Percentiles rank a stretch among this genome's conserved stretches.
These are phyloP conservation scores for Ophiognomonia clavigignenti-juglandacearum DNA, from an alignment of 2,329 filamentous ascomycete species.

Conservation along the genomic window DNA sequence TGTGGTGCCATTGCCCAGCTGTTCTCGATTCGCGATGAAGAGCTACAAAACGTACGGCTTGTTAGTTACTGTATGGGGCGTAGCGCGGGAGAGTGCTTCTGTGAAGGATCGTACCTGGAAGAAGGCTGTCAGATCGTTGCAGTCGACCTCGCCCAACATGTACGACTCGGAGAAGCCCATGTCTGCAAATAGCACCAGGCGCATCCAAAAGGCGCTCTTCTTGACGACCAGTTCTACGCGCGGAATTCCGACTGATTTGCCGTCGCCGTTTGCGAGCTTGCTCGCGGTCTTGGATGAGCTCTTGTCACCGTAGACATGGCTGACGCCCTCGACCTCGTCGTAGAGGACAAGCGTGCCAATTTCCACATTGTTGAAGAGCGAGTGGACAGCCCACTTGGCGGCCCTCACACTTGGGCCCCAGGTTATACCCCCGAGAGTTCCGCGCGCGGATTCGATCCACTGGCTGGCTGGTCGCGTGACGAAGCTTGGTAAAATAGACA, in stretches of 20 bases:
- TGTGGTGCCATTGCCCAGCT: conserved; percentile 60
- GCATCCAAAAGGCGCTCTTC: conserved; percentile 66
- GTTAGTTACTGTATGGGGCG: background rate
- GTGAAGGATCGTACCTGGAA: conserved; percentile 49
- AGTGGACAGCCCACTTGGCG: conserved; percentile 41
- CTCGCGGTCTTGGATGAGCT: conserved; percentile 26
- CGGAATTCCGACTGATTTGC: conserved; percentile 33
- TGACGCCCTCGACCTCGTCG: conserved; percentile 39
- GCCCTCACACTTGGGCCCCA: conserved; percentile 42
- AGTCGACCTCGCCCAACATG: conserved; percentile 68
- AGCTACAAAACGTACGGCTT: conserved; percentile 39
- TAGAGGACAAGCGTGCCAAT: conserved; percentile 42
- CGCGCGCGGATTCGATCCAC: conserved; percentile 36
- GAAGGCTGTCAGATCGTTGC: conserved; percentile 61
- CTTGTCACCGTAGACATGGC: conserved; percentile 41
- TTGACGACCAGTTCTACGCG: conserved; percentile 54
- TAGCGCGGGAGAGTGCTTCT: background rate
- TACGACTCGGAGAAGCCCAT: conserved; percentile 73
- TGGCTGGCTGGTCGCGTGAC: conserved; percentile 34
- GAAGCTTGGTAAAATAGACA: conserved; percentile 31
- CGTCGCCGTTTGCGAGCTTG: conserved; percentile 30
- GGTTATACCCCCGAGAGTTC: conserved; percentile 38
- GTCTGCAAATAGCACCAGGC: conserved; percentile 64
- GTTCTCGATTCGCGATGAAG: conserved; percentile 64
- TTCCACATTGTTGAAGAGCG: conserved; percentile 41